Conservation (phyloP, 345 rosid species). For the Microcos paniculata region DNA sequence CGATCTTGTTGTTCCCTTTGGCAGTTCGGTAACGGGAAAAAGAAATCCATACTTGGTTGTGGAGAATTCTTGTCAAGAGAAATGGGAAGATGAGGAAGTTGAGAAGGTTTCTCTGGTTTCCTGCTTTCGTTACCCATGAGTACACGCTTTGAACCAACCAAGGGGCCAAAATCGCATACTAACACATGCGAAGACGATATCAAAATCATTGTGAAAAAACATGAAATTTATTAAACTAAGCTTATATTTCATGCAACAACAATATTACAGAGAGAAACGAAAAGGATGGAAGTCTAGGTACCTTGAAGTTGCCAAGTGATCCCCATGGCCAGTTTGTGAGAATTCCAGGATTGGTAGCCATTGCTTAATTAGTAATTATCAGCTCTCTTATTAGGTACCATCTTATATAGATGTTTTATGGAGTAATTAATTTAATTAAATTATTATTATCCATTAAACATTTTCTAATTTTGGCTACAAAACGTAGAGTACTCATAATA, state of each 20-base stretch:
- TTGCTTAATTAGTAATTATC: conserved; percentile 11
- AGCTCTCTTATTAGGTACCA: too few relatives aligned
- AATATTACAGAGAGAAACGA: background rate
- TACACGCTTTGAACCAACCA: conserved; percentile 50
- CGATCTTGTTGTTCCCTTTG: conserved; percentile 48
- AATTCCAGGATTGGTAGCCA: conserved; percentile 58
- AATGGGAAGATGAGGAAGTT: conserved; percentile 40
- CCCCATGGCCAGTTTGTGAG: conserved; percentile 63
- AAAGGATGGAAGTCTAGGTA: background rate
- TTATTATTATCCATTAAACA: too few relatives aligned
- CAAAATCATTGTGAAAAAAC: background rate
- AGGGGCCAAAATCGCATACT: conserved; percentile 57
- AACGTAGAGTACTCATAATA: too few relatives aligned
- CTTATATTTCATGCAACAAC: background rate
- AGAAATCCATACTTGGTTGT: conserved; percentile 61
- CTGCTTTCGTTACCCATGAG: conserved; percentile 27
- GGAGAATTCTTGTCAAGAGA: conserved; percentile 41
- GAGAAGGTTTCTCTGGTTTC: conserved; percentile 38
- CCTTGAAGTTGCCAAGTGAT: conserved; percentile 57
- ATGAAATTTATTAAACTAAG: background rate
- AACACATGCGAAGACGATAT: too few relatives aligned
- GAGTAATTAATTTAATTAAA: too few relatives aligned
- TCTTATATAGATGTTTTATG: too few relatives aligned
- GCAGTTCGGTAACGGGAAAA: conserved; percentile 49
- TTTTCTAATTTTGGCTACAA: too few relatives aligned